phyloP scores from a whole-genome alignment of 2,329 filamentous ascomycete species.

The Fusarium subtropicale region DNA sequence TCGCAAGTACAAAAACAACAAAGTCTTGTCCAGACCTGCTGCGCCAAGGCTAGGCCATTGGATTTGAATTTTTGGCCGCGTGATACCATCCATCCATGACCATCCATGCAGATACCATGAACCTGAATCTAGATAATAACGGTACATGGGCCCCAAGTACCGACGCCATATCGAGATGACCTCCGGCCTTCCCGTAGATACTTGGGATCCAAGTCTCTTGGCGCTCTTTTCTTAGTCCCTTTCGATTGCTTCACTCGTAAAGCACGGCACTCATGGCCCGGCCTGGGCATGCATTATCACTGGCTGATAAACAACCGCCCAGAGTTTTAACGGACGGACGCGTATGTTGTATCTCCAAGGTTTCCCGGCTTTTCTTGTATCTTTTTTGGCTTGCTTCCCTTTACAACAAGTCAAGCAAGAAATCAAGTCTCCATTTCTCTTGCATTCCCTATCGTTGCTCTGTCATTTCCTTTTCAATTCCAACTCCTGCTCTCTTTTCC shows the following conservation, averaged over 20 bases:
- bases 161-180: background rate
- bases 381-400: background rate
- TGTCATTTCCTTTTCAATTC: conserved; percentile 23
- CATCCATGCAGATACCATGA: background rate
- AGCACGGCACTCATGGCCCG: background rate
- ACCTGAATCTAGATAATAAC: background rate
- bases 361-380: background rate
- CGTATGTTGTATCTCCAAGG: conserved; percentile 23
- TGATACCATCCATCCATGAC: conserved; percentile 14
- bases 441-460: conserved; percentile 21
- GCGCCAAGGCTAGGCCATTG: conserved; percentile 29
- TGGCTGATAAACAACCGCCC: conserved; percentile 22
- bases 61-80: conserved; percentile 18
- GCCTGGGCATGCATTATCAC: conserved; percentile 20
- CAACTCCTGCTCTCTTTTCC: conserved; percentile 12
- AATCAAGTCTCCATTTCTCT: conserved; percentile 21
- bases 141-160: conserved; percentile 15
- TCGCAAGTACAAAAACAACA: background rate
- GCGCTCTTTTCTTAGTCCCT: conserved; percentile 8
- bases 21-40: conserved; percentile 11
- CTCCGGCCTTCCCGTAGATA: conserved; percentile 14
- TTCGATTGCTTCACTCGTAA: conserved; percentile 19
- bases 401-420: background rate
- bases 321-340: conserved; percentile 17
- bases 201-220: conserved; percentile 9